These are phyloP conservation scores for Dryas alaskensis DNA, from an alignment of 306 rosid species.

Conservation along the genomic window DNA sequence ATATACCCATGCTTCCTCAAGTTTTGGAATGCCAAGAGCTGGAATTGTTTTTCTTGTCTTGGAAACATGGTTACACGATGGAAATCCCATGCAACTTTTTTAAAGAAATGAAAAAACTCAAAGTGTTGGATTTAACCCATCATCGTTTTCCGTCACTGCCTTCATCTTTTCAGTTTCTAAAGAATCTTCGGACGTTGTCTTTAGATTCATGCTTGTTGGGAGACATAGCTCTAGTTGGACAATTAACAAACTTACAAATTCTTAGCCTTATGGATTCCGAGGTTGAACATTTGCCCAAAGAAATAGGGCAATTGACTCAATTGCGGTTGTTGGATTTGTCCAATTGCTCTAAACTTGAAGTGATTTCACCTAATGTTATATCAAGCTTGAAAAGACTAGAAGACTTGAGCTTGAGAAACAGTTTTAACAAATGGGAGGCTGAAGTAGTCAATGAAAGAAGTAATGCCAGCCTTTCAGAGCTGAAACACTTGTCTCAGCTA, in stretches of 20 bases:
- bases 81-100: conserved; percentile 17
- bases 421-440: conserved; percentile 9
- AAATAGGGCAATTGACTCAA: background rate
- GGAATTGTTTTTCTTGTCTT: background rate
- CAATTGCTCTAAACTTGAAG: background rate
- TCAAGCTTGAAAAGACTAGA: conserved; percentile 16
- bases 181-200: conserved; percentile 20
- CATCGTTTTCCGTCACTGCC: conserved; percentile 4
- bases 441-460: background rate
- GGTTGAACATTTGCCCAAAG: too few relatives aligned
- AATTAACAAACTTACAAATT: conserved; percentile 17
- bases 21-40: conserved; percentile 12
- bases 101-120: conserved; percentile 12
- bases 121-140: conserved; percentile 16
- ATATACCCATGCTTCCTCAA: conserved; percentile 12
- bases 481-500: background rate
- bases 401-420: conserved; percentile 12
- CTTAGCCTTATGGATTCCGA: background rate
- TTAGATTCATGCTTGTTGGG: background rate
- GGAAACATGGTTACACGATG: background rate
- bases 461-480: conserved; percentile 21
- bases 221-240: conserved; percentile 12
- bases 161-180: conserved; percentile 16
- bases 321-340: conserved; percentile 21
- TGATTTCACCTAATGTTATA: conserved; percentile 9